Evolutionary conservation across 495 filamentous ascomycete genomes (phyloP).

Genomic region (Extremus antarcticus): DNA sequence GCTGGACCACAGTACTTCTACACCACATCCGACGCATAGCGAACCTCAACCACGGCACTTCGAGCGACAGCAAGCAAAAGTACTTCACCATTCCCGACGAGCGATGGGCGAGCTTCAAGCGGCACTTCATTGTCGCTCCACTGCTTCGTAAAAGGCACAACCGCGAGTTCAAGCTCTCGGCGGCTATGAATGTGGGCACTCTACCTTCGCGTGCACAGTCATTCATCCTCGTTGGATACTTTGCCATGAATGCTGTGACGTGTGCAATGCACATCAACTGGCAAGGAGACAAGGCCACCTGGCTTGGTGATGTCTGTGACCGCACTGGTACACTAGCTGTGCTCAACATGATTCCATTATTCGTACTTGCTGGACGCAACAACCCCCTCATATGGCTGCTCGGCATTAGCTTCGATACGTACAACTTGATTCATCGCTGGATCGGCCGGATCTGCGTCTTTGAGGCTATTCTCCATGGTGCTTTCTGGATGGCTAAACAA

Average conservation of each 20-base stretch:
- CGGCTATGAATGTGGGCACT: slow-evolving; percentile 70
- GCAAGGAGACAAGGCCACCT: slow-evolving; percentile 30
- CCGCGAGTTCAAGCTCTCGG: slow-evolving; percentile 68
- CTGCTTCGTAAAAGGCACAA: slow-evolving; percentile 75
- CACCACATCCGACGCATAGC: slow-evolving; percentile 13
- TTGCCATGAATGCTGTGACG: slow-evolving; percentile 54
- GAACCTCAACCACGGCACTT: slow-evolving; percentile 17
- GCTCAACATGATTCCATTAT: slow-evolving; percentile 68
- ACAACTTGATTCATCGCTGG: slow-evolving; percentile 92
- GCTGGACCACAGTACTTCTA: slow-evolving; percentile 11
- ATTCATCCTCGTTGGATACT: slow-evolving; percentile 54
- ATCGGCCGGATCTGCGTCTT: slow-evolving; percentile 76
- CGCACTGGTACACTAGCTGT: slow-evolving; percentile 65
- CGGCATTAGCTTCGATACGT: slow-evolving; percentile 89
- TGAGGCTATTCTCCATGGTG: slow-evolving; percentile 64
- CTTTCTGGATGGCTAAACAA: slow-evolving; percentile 58
- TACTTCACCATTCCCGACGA: slow-evolving; percentile 21
- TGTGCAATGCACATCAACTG: slow-evolving; percentile 51
- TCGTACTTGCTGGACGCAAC: slow-evolving; percentile 56
- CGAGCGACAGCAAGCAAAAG: slow-evolving; percentile 9
- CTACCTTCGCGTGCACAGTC: slow-evolving; percentile 76
- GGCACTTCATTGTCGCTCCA: slow-evolving; percentile 72
- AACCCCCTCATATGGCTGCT: slow-evolving; percentile 61
- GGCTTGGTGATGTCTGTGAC: slow-evolving; percentile 51
- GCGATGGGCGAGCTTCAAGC: slow-evolving; percentile 45